phyloP scores from a whole-genome alignment of 1,139 yeast genomes.

The Zygoascus meyerae region DNA sequence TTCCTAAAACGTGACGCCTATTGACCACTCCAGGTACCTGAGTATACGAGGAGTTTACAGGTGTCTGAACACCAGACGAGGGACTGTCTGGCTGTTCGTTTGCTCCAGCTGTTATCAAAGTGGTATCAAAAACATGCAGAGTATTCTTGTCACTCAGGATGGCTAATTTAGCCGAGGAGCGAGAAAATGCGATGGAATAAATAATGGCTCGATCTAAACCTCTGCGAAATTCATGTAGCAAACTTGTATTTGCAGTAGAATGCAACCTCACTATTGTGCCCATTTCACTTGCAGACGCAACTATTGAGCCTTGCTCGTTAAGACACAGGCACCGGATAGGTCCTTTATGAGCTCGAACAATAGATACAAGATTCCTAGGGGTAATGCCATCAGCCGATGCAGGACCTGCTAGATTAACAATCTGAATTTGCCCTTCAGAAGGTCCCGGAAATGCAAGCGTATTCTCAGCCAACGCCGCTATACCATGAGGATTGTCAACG shows the following conservation, averaged over 20 bases:
- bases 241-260: slow-evolving; percentile 65
- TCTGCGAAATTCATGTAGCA: slow-evolving; percentile 76
- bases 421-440: slow-evolving; percentile 65
- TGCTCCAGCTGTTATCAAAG: slow-evolving; percentile 27
- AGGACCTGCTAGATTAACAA: slow-evolving; percentile 55
- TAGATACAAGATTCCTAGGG: slow-evolving; percentile 57
- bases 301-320: slow-evolving; percentile 65
- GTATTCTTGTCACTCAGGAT: slow-evolving; percentile 86
- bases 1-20: slow-evolving; percentile 62
- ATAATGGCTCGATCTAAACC: slow-evolving; percentile 81
- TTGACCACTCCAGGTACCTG: slow-evolving; percentile 28
- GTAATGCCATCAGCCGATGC: slow-evolving; percentile 21
- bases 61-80: slow-evolving; percentile 1
- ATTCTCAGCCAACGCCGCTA: slow-evolving; percentile 53
- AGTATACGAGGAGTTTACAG: slow-evolving; percentile 10
- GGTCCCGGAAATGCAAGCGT: slow-evolving; percentile 65
- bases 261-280: slow-evolving; percentile 84
- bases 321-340: slow-evolving; percentile 61
- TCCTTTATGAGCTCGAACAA: slow-evolving; percentile 79
- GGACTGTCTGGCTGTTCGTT: background rate
- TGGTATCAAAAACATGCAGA: slow-evolving; percentile 65
- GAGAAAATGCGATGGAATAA: slow-evolving; percentile 79
- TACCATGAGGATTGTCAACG: slow-evolving; percentile 57
- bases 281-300: slow-evolving; percentile 83
- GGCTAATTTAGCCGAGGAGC: slow-evolving; percentile 68